phyloP scores from a whole-genome alignment of 495 filamentous ascomycete species.

The Chaetomidium leptoderma region DNA sequence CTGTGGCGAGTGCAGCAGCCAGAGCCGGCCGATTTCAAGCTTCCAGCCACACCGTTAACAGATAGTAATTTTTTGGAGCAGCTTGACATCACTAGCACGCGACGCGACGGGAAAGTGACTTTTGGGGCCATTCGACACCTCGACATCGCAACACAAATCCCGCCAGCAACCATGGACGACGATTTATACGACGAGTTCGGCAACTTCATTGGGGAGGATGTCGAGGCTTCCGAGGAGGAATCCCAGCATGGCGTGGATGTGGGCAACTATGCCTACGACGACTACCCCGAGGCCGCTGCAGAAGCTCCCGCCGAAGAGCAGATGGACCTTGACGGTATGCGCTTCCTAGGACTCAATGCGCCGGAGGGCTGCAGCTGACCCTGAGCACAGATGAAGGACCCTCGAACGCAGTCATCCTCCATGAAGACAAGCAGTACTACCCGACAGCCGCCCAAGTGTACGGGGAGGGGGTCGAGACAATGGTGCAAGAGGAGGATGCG shows the following conservation, averaged over 20 bases:
- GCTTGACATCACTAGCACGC: constrained; percentile 18
- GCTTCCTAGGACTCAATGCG: not conserved
- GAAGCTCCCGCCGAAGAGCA: constrained; percentile 69
- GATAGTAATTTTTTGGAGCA: constrained; percentile 19
- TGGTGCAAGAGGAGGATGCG: constrained; percentile 96
- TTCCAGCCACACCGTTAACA: not conserved
- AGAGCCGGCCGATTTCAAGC: not conserved
- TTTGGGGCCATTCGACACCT: constrained; percentile 1
- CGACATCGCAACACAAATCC: not conserved
- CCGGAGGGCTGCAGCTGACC: constrained; percentile 16
- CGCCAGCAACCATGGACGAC: constrained; percentile 33
- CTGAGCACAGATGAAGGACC: constrained; percentile 64
- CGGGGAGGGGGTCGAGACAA: constrained; percentile 85
- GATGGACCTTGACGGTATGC: constrained; percentile 87
- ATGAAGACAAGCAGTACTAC: constrained; percentile 99
- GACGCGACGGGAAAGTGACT: constrained; percentile 12
- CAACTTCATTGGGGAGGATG: constrained; percentile 62
- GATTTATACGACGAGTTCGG: constrained; percentile 39
- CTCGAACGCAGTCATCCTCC: constrained; percentile 91
- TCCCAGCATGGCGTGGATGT: constrained; percentile 65
- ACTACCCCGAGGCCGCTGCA: constrained; percentile 60
- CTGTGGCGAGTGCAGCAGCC: not conserved
- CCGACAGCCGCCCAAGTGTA: constrained; percentile 94
- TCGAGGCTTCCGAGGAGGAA: constrained; percentile 83
- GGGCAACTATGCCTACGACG: constrained; percentile 77